Conservation (phyloP, 768 basidiomycete species). For the Panus rudis region DNA sequence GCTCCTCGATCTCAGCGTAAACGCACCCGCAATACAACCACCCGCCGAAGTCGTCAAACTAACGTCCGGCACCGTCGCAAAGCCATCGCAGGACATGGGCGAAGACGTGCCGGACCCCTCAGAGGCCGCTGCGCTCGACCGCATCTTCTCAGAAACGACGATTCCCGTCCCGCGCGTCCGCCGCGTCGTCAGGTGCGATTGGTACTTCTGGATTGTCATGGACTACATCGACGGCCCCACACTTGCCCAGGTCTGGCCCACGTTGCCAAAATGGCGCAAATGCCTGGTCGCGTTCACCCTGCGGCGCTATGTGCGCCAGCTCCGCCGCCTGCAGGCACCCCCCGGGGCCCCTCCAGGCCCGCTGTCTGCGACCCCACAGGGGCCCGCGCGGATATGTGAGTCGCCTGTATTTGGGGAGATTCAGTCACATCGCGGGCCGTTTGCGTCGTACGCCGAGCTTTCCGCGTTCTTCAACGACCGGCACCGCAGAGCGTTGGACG, state of each 20-base stretch:
- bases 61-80: slow-evolving; percentile 1
- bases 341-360: background rate
- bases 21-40: background rate
- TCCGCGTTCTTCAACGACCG: background rate
- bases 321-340: slow-evolving; percentile 10
- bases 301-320: slow-evolving; percentile 21
- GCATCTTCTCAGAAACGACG: slow-evolving; percentile 4
- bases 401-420: too few relatives aligned
- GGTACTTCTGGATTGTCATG: slow-evolving; percentile 7
- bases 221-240: slow-evolving; percentile 21
- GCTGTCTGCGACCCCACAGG: too few relatives aligned
- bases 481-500: too few relatives aligned
- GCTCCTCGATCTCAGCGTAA: background rate
- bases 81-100: slow-evolving; percentile 1
- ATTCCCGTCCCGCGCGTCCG: slow-evolving; percentile 14
- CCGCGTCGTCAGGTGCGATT: slow-evolving; percentile 2
- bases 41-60: background rate
- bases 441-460: background rate
- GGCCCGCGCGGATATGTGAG: too few relatives aligned
- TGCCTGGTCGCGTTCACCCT: slow-evolving; percentile 22
- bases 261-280: slow-evolving; percentile 14
- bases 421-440: background rate
- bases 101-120: background rate
- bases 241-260: slow-evolving; percentile 21
- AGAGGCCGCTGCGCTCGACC: too few relatives aligned